Conservation (phyloP, 345 rosid genomes). For the Sapria himalayana region DNA sequence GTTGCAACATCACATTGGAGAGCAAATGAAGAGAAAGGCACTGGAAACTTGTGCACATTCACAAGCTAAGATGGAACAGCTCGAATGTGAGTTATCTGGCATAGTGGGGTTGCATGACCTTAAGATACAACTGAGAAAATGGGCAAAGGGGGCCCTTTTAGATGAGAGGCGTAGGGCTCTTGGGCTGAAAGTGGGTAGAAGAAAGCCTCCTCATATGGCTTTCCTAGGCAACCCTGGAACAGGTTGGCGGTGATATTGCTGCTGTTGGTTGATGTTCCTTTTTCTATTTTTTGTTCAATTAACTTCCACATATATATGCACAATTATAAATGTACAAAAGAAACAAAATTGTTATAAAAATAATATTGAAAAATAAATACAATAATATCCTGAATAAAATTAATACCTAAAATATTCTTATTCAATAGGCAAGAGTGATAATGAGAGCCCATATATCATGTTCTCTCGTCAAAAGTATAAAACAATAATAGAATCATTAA, state of each 20-base stretch:
- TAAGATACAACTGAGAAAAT: conserved; percentile 72
- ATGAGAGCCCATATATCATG: no score
- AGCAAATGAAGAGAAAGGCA: conserved; percentile 67
- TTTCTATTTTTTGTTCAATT: neutral
- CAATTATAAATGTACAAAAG: no score
- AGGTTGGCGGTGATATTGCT: conserved; percentile 18
- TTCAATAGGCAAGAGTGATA: no score
- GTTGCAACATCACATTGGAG: conserved; percentile 37
- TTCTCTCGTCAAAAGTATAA: no score
- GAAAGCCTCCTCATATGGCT: conserved; percentile 97
- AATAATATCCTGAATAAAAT: no score
- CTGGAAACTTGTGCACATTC: conserved; percentile 61
- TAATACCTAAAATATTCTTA: no score
- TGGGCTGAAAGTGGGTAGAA: conserved; percentile 59
- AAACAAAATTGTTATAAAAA: no score
- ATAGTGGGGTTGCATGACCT: conserved; percentile 75
- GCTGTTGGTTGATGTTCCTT: conserved; percentile 1
- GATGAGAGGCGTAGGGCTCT: conserved; percentile 91
- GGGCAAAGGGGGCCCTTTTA: conserved; percentile 98
- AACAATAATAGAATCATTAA: no score
- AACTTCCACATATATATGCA: no score
- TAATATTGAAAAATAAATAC: no score
- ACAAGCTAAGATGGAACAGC: conserved; percentile 75
- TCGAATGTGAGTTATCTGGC: conserved; percentile 48
- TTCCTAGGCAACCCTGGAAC: conserved; percentile 97